phyloP scores from a whole-genome alignment of 176 grass and related monocot genomes.

The Oryza coarctata region DNA sequence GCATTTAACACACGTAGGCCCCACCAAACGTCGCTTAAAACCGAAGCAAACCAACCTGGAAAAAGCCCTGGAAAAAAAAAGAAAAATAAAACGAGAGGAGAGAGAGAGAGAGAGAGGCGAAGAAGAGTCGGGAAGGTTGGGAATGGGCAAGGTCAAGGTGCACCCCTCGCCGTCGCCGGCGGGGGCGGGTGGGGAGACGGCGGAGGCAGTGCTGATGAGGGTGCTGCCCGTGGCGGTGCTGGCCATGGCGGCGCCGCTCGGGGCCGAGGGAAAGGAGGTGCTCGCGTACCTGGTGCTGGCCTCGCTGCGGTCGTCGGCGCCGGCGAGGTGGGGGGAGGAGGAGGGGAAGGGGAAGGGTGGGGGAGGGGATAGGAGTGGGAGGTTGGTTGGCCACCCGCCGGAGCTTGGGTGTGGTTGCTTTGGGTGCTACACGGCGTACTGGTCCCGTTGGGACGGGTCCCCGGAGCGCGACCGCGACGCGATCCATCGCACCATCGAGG shows the following conservation, averaged over 20 bases:
- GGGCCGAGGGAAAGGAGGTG: conserved; percentile 64
- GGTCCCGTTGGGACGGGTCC: conserved; percentile 78
- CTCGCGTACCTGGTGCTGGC: conserved; percentile 67
- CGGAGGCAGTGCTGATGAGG: conserved; percentile 33
- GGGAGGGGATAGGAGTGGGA: neutral
- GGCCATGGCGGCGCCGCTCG: conserved; percentile 41
- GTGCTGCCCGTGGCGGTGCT: conserved; percentile 52
- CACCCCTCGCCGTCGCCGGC: conserved; percentile 70
- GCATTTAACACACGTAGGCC: neutral
- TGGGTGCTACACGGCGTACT: conserved; percentile 79
- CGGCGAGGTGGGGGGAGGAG: neutral
- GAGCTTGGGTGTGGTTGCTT: conserved; percentile 74
- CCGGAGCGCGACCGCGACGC: conserved; percentile 43
- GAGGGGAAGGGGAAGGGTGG: neutral
- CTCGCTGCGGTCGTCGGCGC: conserved; percentile 53
- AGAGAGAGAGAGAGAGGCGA: too few relatives aligned
- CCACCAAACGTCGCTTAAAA: conserved; percentile 28
- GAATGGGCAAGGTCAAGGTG: conserved; percentile 73
- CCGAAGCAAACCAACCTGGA: conserved; percentile 33
- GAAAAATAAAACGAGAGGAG: neutral
- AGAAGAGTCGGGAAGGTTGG: conserved; percentile 1
- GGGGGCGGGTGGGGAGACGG: neutral
- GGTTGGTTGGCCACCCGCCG: conserved; percentile 35
- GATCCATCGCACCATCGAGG: conserved; percentile 74
- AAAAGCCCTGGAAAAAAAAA: neutral